A percentile compares a stretch with the other conserved stretches of the same genome.
Evolutionary conservation across 2,329 filamentous ascomycete species (phyloP).

Genomic region (Penicillium corylophilum): DNA sequence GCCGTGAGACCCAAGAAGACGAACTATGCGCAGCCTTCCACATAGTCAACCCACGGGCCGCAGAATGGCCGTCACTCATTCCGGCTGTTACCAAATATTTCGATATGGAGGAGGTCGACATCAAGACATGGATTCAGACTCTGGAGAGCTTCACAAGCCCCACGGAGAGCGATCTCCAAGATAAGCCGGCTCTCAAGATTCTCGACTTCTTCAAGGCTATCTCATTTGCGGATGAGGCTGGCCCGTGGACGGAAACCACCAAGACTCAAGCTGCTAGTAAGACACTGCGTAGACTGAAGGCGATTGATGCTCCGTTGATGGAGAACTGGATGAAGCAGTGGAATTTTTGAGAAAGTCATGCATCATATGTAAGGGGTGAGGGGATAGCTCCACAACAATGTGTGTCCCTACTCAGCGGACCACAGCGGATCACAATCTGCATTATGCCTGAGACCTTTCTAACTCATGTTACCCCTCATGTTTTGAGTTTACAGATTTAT

Average conservation of each 20-base stretch:
- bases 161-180: constrained; percentile 8
- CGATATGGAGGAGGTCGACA: constrained; percentile 7
- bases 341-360: constrained; percentile 2
- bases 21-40: constrained; percentile 12
- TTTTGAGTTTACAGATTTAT: no score
- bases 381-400: no score
- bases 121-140: constrained; percentile 11
- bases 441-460: no score
- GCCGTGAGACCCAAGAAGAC: constrained; percentile 11
- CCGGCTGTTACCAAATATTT: constrained; percentile 8
- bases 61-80: constrained; percentile 10
- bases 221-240: constrained; percentile 1
- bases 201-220: constrained; percentile 17
- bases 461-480: no score
- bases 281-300: constrained; percentile 8
- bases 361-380: no score
- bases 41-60: constrained; percentile 9
- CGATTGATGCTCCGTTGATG: constrained; percentile 11
- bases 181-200: constrained; percentile 19
- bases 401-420: no score
- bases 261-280: constrained; percentile 13
- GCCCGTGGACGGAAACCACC: constrained; percentile 10
- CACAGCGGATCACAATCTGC: no score
- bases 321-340: constrained; percentile 16
- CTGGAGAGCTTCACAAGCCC: constrained; percentile 11